These are phyloP conservation scores for Rhynchospora pubera DNA, from an alignment of 176 grass and related monocot genomes.

Conservation along the genomic window DNA sequence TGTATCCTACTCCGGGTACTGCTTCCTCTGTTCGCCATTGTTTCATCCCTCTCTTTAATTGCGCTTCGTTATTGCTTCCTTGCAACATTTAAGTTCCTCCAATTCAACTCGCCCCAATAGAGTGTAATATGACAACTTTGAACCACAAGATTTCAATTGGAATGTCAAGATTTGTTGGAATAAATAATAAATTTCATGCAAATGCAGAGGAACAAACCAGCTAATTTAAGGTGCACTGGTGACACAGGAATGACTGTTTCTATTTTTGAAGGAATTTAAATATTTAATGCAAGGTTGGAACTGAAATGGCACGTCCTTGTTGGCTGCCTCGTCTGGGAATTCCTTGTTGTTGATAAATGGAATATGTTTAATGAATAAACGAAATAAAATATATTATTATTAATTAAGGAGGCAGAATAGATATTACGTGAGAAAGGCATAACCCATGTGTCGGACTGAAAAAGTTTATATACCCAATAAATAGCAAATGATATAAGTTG, in stretches of 20 bases:
- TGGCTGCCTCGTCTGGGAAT: background rate
- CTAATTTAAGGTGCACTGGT: no score
- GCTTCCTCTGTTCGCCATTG: slow-evolving; percentile 3
- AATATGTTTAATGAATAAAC: background rate
- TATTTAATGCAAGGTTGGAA: background rate
- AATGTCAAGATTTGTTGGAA: background rate
- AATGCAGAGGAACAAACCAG: background rate
- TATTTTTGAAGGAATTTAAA: background rate
- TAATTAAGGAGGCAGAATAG: background rate
- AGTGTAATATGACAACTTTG: background rate
- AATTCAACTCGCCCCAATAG: background rate
- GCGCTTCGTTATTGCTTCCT: background rate
- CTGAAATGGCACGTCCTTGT: background rate
- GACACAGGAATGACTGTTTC: no score
- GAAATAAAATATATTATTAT: background rate
- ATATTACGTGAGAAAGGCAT: background rate
- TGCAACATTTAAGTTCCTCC: background rate
- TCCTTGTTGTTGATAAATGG: background rate
- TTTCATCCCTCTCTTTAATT: background rate
- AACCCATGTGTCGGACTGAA: background rate
- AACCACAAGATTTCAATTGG: background rate
- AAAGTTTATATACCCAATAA: background rate
- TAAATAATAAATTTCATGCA: background rate
- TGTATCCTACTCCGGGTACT: background rate
- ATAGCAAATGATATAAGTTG: background rate